A percentile compares a stretch with the other conserved stretches of the same genome.
phyloP scores from a whole-genome alignment of 2,329 filamentous ascomycete genomes.

The Xylaria sp. region DNA sequence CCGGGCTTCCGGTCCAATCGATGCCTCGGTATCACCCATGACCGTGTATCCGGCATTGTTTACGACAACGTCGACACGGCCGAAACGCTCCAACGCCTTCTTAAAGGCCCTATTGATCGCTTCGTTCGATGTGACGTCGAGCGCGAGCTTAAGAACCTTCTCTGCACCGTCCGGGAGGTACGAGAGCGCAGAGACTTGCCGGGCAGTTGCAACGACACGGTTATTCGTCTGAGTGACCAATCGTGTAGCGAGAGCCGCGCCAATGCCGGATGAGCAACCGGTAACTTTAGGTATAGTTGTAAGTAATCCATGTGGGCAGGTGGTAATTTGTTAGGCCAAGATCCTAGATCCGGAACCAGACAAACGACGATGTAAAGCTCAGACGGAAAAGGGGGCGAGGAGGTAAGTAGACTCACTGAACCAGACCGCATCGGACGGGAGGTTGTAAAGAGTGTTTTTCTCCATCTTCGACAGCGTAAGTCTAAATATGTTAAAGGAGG shows the following conservation, averaged over 20 bases:
- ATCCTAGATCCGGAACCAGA: not conserved
- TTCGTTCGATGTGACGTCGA: slow-evolving; percentile 58
- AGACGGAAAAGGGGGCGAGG: not conserved
- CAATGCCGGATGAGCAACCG: slow-evolving; percentile 51
- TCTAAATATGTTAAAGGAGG: not conserved
- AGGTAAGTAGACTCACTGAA: slow-evolving; percentile 40
- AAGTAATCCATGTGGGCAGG: not conserved
- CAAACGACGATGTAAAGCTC: not conserved
- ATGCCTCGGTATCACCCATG: slow-evolving; percentile 49
- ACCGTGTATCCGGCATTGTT: slow-evolving; percentile 51
- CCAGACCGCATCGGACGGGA: slow-evolving; percentile 46
- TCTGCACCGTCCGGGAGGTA: slow-evolving; percentile 54
- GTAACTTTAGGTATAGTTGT: slow-evolving; percentile 42
- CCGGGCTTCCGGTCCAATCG: slow-evolving; percentile 48
- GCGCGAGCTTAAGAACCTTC: slow-evolving; percentile 56
- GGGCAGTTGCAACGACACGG: slow-evolving; percentile 50
- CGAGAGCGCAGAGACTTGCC: slow-evolving; percentile 55
- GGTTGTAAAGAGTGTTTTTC: slow-evolving; percentile 33
- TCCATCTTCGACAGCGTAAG: slow-evolving; percentile 16
- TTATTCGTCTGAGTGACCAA: slow-evolving; percentile 41
- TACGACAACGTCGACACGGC: slow-evolving; percentile 49
- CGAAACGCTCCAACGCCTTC: slow-evolving; percentile 50
- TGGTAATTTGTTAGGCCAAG: not conserved
- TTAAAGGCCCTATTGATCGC: slow-evolving; percentile 53
- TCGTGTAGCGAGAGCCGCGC: slow-evolving; percentile 41